phyloP scores from a whole-genome alignment of 192 early-diverging fungal genomes.

The Linnemannia hyalina region DNA sequence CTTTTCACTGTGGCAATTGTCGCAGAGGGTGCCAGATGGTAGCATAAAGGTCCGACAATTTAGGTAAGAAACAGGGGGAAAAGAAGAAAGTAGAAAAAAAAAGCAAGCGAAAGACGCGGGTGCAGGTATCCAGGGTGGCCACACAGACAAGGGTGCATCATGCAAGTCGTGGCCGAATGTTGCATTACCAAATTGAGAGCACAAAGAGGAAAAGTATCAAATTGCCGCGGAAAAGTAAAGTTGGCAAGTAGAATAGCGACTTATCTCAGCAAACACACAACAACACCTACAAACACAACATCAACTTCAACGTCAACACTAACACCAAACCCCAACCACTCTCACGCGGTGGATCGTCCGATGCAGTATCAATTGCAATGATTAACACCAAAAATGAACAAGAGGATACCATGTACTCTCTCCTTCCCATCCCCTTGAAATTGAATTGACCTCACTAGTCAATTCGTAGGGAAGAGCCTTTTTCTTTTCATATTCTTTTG shows the following conservation, averaged over 20 bases:
- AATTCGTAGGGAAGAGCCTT: background rate
- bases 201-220: background rate
- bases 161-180: background rate
- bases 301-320: background rate
- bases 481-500: background rate
- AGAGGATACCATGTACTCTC: background rate
- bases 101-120: background rate
- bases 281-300: background rate
- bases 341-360: background rate
- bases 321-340: background rate
- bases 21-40: background rate
- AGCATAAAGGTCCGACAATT: no score
- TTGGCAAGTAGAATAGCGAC: background rate
- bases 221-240: background rate
- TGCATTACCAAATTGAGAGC: background rate
- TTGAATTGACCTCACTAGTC: background rate
- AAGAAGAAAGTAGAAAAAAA: background rate
- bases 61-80: background rate
- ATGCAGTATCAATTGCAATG: background rate
- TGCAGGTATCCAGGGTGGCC: background rate
- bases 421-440: background rate
- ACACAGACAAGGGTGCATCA: background rate
- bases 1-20: background rate
- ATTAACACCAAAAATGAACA: no score
- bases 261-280: conserved; percentile 3